phyloP scores from a whole-genome alignment of 257 asterid genomes.

The Gardenia jasminoides region DNA sequence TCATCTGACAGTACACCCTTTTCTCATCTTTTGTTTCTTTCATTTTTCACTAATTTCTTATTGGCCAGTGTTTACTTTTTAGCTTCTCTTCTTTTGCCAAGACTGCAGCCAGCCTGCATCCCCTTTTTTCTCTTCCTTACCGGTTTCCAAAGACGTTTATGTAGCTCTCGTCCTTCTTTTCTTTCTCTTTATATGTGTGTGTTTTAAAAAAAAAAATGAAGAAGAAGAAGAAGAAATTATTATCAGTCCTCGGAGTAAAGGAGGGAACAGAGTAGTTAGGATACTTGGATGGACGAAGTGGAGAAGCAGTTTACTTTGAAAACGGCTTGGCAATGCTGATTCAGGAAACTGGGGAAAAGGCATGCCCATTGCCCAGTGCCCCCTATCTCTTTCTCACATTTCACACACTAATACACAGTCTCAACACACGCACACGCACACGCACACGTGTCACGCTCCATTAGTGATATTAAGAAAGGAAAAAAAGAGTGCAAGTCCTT shows the following conservation, averaged over 20 bases:
- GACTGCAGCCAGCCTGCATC: background rate
- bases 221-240: background rate
- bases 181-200: background rate
- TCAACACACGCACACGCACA: no score
- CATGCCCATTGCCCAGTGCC: no score
- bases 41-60: background rate
- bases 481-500: background rate
- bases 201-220: no score
- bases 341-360: constrained; percentile 4
- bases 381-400: background rate
- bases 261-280: background rate
- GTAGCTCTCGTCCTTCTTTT: no score
- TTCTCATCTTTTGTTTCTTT: background rate
- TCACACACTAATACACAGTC: no score
- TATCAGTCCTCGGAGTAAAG: background rate
- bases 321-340: background rate
- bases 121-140: background rate
- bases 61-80: background rate
- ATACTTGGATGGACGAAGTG: constrained; percentile 8
- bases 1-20: background rate
- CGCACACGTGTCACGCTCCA: background rate
- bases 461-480: background rate
- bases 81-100: background rate
- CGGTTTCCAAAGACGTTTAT: background rate
- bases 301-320: background rate